phyloP scores from a whole-genome alignment of 2,329 filamentous ascomycete species.

The Aureobasidium namibiae region DNA sequence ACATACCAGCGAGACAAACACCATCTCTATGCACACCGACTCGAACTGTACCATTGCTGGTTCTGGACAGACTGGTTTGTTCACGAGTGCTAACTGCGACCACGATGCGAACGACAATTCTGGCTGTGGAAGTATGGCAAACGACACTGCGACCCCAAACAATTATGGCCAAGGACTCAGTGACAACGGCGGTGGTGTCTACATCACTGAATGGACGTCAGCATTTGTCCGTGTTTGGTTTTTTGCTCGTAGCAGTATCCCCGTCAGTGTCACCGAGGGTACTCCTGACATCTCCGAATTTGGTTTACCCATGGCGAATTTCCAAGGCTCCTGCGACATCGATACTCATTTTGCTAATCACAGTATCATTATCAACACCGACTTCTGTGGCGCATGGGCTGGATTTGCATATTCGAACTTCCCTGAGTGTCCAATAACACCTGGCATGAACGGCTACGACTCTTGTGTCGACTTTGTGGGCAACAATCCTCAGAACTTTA shows the following conservation, averaged over 20 bases:
- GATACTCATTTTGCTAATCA: constrained; percentile 30
- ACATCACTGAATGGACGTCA: constrained; percentile 29
- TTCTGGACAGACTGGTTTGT: constrained; percentile 22
- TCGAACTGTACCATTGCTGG: constrained; percentile 25
- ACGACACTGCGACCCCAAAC: constrained; percentile 19
- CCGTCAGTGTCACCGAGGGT: constrained; percentile 34
- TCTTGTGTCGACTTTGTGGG: constrained; percentile 28
- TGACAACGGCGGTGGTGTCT: constrained; percentile 25
- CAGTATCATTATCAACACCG: constrained; percentile 32
- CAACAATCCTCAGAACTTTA: constrained; percentile 24
- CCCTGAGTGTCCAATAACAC: constrained; percentile 22
- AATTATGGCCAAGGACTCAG: constrained; percentile 28
- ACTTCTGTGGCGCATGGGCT: constrained; percentile 33
- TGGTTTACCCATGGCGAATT: constrained; percentile 56
- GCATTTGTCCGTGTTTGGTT: constrained; percentile 28
- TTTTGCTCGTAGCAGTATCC: constrained; percentile 27
- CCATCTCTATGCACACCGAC: constrained; percentile 25
- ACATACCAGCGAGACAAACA: constrained; percentile 22
- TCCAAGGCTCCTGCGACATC: constrained; percentile 38
- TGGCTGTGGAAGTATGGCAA: constrained; percentile 24
- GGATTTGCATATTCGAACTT: constrained; percentile 24
- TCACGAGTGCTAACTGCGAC: constrained; percentile 24
- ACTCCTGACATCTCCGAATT: constrained; percentile 53
- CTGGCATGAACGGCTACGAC: constrained; percentile 15
- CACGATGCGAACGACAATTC: constrained; percentile 19